Conservation (phyloP, 805 yeast species). For the Barnettozyma siamensis region DNA sequence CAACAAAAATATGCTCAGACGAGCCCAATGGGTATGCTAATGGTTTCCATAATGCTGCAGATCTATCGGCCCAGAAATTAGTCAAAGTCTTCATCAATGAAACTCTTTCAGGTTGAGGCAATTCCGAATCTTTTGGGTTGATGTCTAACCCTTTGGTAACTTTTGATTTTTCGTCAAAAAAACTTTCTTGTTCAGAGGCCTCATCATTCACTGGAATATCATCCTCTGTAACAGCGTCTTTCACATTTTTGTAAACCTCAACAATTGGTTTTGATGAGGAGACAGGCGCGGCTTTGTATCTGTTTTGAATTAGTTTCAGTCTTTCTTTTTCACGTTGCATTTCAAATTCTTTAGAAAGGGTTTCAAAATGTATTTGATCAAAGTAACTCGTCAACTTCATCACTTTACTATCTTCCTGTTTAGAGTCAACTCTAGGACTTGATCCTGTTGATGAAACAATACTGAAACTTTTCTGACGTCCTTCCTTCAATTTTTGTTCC, state of each 20-base stretch:
- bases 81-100: constrained; percentile 79
- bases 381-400: constrained; percentile 60
- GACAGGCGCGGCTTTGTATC: constrained; percentile 65
- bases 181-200: constrained; percentile 17
- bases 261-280: constrained; percentile 80
- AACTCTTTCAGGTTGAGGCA: constrained; percentile 55
- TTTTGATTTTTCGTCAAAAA: constrained; percentile 11
- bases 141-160: constrained; percentile 13
- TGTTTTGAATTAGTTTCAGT: constrained; percentile 49
- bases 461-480: constrained; percentile 20
- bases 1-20: constrained; percentile 87
- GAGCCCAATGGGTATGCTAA: constrained; percentile 72
- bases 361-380: constrained; percentile 73
- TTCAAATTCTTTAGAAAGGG: constrained; percentile 79
- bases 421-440: constrained; percentile 10
- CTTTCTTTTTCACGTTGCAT: constrained; percentile 79
- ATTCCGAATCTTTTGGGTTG: constrained; percentile 16
- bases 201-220: constrained; percentile 25
- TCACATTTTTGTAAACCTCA: constrained; percentile 81
- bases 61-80: constrained; percentile 95
- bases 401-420: constrained; percentile 40
- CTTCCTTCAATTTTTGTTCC: constrained; percentile 24
- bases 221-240: constrained; percentile 74
- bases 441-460: constrained; percentile 2
- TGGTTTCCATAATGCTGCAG: constrained; percentile 94